These are phyloP conservation scores for Porphyrellus cyaneotinctus DNA, from an alignment of 768 basidiomycete species.

Conservation along the genomic window DNA sequence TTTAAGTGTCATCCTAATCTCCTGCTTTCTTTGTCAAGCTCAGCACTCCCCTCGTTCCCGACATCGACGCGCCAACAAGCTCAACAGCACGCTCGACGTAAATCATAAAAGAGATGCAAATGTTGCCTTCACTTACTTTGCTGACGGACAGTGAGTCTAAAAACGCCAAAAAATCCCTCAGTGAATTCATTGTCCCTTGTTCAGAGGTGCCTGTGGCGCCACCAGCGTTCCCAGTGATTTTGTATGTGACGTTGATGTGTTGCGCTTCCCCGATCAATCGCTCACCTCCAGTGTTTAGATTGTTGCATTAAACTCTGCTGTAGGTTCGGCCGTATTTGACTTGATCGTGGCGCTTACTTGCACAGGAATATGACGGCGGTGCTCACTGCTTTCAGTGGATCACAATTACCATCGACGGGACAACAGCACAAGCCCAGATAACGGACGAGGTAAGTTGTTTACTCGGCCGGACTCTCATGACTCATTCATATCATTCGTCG, in stretches of 20 bases:
- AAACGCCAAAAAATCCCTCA: neutral
- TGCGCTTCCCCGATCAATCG: neutral
- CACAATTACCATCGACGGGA: conserved; percentile 38
- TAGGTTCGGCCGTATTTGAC: conserved; percentile 18
- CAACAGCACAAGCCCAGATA: conserved; percentile 40
- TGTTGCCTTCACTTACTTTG: conserved; percentile 26
- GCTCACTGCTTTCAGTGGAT: conserved; percentile 43
- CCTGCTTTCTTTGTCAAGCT: conserved; percentile 9
- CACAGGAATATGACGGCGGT: conserved; percentile 39
- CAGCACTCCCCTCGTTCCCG: conserved; percentile 3
- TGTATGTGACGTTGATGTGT: conserved; percentile 14
- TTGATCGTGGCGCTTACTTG: neutral
- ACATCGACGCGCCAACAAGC: conserved; percentile 2
- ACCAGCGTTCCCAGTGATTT: conserved; percentile 24
- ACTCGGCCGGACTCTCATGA: neutral
- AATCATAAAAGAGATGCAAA: conserved; percentile 18
- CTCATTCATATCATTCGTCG: neutral
- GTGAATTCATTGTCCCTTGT: neutral
- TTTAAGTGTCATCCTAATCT: conserved; percentile 16
- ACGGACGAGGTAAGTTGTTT: conserved; percentile 38
- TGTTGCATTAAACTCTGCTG: conserved; percentile 40
- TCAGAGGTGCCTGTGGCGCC: conserved; percentile 41
- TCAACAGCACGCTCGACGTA: neutral
- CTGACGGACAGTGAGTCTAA: conserved; percentile 23
- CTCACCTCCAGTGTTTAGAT: conserved; percentile 30